phyloP scores from a whole-genome alignment of 208 protist genomes.

The Trypanosoma vivax region DNA sequence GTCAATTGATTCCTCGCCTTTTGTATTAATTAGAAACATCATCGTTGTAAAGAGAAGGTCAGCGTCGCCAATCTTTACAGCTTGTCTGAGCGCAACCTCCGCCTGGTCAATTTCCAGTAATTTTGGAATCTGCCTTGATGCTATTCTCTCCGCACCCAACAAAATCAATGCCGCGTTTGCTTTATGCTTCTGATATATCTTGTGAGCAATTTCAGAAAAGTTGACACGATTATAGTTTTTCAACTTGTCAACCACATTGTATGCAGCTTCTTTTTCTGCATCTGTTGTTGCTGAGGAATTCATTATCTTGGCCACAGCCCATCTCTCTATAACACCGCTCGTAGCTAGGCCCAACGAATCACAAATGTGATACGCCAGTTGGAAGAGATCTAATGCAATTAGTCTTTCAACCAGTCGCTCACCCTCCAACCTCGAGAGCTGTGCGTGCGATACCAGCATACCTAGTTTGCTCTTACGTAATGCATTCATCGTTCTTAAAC shows the following conservation, averaged over 20 bases:
- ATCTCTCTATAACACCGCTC: slow-evolving; percentile 86
- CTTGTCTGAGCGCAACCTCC: slow-evolving; percentile 45
- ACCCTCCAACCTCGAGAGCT: slow-evolving; percentile 65
- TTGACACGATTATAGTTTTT: slow-evolving; percentile 27
- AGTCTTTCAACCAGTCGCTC: slow-evolving; percentile 73
- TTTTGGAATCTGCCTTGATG: slow-evolving; percentile 41
- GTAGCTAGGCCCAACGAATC: slow-evolving; percentile 54
- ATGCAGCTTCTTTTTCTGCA: slow-evolving; percentile 28
- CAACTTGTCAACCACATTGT: slow-evolving; percentile 46
- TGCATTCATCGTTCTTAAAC: slow-evolving; percentile 88
- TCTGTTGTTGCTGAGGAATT: slow-evolving; percentile 9
- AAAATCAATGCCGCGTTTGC: slow-evolving; percentile 45
- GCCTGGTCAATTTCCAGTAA: slow-evolving; percentile 68
- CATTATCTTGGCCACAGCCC: slow-evolving; percentile 89
- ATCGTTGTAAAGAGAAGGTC: slow-evolving; percentile 71
- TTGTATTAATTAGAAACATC: slow-evolving; percentile 42
- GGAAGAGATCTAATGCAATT: slow-evolving; percentile 66
- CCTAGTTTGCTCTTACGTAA: slow-evolving; percentile 48
- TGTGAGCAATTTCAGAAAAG: slow-evolving; percentile 57
- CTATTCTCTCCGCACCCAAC: slow-evolving; percentile 44
- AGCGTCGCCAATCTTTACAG: slow-evolving; percentile 30
- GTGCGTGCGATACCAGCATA: slow-evolving; percentile 83
- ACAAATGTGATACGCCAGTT: slow-evolving; percentile 79
- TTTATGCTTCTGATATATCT: slow-evolving; percentile 40
- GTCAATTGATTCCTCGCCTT: slow-evolving; percentile 24